phyloP scores from a whole-genome alignment of 345 rosid genomes.

The Lepidium sativum region DNA sequence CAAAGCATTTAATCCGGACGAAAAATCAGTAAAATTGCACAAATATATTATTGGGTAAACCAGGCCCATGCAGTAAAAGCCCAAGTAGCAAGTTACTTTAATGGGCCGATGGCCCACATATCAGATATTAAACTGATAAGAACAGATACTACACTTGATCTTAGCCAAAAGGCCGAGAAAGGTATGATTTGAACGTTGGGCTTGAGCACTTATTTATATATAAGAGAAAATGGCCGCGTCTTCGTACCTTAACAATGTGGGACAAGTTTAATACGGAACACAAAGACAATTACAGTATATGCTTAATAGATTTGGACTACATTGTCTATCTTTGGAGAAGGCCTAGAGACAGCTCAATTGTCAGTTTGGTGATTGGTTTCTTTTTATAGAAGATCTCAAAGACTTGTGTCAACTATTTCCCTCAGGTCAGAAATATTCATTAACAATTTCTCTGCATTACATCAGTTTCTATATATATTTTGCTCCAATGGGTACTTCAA shows the following conservation, averaged over 20 bases:
- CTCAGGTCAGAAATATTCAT: no score
- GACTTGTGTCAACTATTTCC: background rate
- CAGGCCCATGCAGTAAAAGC: background rate
- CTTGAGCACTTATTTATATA: background rate
- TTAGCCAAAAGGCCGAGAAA: constrained; percentile 73
- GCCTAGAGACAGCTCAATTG: no score
- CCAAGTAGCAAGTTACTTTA: background rate
- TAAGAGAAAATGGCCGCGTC: background rate
- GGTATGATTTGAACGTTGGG: constrained; percentile 10
- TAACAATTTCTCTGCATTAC: no score
- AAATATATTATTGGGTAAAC: background rate
- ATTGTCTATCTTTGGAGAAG: no score
- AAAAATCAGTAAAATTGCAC: background rate
- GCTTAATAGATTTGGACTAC: no score
- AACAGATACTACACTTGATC: constrained; percentile 54
- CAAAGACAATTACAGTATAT: no score
- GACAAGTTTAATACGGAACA: background rate
- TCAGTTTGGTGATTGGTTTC: background rate
- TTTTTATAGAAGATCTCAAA: background rate
- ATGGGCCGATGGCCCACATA: background rate
- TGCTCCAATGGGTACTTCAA: no score
- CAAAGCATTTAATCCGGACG: no score
- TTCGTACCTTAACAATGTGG: background rate
- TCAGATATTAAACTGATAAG: constrained; percentile 3
- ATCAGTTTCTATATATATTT: no score